Base-by-base conservation (phyloP, 2,329 filamentous ascomycete genomes). In the Pestalotiopsis fici region DNA sequence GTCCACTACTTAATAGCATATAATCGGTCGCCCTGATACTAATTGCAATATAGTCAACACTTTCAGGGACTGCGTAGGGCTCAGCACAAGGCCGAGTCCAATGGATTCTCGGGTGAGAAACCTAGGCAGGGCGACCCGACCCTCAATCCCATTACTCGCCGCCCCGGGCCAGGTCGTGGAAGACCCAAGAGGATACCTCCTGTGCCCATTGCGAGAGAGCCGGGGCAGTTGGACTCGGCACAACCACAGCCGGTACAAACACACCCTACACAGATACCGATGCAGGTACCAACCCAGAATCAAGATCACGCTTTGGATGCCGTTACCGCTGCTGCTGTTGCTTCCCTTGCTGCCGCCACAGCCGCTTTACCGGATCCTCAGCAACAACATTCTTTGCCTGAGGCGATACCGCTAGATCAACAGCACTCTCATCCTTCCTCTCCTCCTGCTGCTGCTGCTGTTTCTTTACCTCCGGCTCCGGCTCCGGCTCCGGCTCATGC, bases 61-160 rank as follows among this genome's bases (percentile, higher is more conserved):
- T 89, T 89, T 67, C 87, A 89, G 73, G 86, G 87, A 31, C 81
- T 90, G 21, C 81, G 87, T 28, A 79, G 87, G 55, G 82, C 85
- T 25, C 85, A 88, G 72, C 83, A 86, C 71, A 88, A 88, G 73
- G 74, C 80, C 21, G 86, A 87, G 21, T 65, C 78, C 4, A 80
- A 78, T 67, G 78, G 81, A 9, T 66, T 74, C 25, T 59, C 69
- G 28, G 68, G 72, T 11, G 81, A 83, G 23, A 78, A 69, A 55
- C 70, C 80, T 25, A 77, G 79, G 55, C 83, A 78, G 67, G 54
- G 78, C 65, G 87, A 89, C 71, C 87, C 87, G 9, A 84, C 83
- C 0, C 65, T 80, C 69, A 88, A 89, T 67, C 87, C 87, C 63
- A 88, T 89, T 71, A 89, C 86, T n/a, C 82, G 87, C 18, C 83